phyloP scores from a whole-genome alignment of 2,329 filamentous ascomycete genomes.

The Trichoderma brevicompactum region DNA sequence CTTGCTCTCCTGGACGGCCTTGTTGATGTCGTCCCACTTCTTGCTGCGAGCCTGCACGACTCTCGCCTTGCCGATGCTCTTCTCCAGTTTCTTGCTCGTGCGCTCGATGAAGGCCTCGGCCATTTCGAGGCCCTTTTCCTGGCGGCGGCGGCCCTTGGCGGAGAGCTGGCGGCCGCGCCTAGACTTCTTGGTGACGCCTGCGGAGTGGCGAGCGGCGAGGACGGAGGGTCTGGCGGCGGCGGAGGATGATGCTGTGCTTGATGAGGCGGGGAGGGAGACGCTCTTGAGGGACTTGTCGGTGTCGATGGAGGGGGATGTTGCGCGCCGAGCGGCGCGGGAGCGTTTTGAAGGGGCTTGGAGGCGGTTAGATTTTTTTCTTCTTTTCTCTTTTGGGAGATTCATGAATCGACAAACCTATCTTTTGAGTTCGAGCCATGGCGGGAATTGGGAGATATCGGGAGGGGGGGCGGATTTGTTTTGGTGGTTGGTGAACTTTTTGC shows the following conservation, averaged over 20 bases:
- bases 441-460: background rate
- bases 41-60: slow-evolving; percentile 55
- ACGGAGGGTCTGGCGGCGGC: slow-evolving; percentile 62
- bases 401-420: slow-evolving; percentile 2
- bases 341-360: slow-evolving; percentile 64
- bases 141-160: slow-evolving; percentile 58
- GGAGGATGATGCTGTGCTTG: slow-evolving; percentile 36
- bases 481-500: slow-evolving; percentile 7
- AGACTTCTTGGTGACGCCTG: slow-evolving; percentile 70
- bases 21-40: slow-evolving; percentile 64
- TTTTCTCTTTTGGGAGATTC: background rate
- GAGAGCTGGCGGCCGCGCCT: slow-evolving; percentile 61
- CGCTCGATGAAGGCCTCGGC: slow-evolving; percentile 64
- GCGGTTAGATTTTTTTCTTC: background rate
- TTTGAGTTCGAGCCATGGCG: slow-evolving; percentile 12
- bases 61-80: slow-evolving; percentile 56
- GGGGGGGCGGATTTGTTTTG: background rate
- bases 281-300: slow-evolving; percentile 73
- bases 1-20: slow-evolving; percentile 36
- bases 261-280: slow-evolving; percentile 54
- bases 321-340: slow-evolving; percentile 76
- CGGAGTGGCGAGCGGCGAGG: slow-evolving; percentile 67
- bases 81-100: slow-evolving; percentile 59
- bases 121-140: slow-evolving; percentile 62
- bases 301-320: slow-evolving; percentile 70